Percentiles rank a stretch among this genome's conserved stretches.
These are phyloP conservation scores for Spergularia marina DNA, from an alignment of 148 eudicot species.

Conservation along the genomic window DNA sequence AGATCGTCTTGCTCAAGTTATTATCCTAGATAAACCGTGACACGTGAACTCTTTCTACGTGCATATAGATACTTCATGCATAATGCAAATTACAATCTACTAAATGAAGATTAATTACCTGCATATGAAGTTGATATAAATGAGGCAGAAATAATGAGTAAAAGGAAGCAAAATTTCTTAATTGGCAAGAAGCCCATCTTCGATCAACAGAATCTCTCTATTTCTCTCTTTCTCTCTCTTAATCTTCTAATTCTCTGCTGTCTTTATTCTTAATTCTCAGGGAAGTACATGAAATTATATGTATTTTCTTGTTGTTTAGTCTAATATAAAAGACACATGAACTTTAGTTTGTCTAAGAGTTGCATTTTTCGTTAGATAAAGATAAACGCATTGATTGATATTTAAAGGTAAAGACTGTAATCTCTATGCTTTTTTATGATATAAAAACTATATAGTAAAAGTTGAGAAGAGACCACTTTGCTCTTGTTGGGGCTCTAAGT, in stretches of 20 bases:
- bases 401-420: slow-evolving; percentile 25
- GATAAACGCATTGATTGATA: slow-evolving; percentile 24
- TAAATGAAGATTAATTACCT: slow-evolving; percentile 40
- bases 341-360: slow-evolving; percentile 25
- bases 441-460: slow-evolving; percentile 7
- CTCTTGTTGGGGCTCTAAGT: slow-evolving; percentile 71
- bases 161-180: slow-evolving; percentile 44
- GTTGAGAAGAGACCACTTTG: slow-evolving; percentile 56
- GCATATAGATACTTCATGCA: too few relatives aligned
- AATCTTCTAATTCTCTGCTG: slow-evolving; percentile 1
- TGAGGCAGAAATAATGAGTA: slow-evolving; percentile 51
- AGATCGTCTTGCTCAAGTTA: too few relatives aligned
- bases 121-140: slow-evolving; percentile 54
- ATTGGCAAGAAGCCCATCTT: slow-evolving; percentile 43
- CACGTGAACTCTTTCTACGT: too few relatives aligned
- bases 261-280: neutral
- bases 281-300: slow-evolving; percentile 24
- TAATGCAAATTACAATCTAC: neutral
- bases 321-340: slow-evolving; percentile 22
- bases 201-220: slow-evolving; percentile 14
- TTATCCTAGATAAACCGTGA: neutral
- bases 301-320: slow-evolving; percentile 17
- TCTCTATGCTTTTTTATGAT: slow-evolving; percentile 33
- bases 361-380: slow-evolving; percentile 25
- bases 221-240: slow-evolving; percentile 19